phyloP scores from a whole-genome alignment of 179 eudicot genomes.

The Beta corolliflora region DNA sequence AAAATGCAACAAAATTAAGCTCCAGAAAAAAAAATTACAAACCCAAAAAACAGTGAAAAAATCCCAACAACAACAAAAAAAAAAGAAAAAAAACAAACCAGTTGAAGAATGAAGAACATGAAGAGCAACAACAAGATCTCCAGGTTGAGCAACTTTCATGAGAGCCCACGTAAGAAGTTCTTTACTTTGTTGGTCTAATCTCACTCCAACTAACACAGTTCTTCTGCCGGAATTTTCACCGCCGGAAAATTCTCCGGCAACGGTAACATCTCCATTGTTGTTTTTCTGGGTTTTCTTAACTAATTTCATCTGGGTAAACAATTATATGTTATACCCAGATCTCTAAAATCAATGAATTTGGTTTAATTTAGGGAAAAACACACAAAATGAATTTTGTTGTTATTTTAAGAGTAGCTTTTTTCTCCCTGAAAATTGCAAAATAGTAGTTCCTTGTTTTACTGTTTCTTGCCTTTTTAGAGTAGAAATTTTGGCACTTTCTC shows the following conservation, averaged over 20 bases:
- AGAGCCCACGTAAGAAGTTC: slow-evolving; percentile 50
- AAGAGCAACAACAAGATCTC: slow-evolving; percentile 53
- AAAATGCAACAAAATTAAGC: neutral
- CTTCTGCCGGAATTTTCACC: slow-evolving; percentile 17
- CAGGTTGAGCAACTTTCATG: slow-evolving; percentile 49
- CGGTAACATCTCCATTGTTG: neutral
- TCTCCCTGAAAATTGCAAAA: neutral
- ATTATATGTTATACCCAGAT: slow-evolving; percentile 18
- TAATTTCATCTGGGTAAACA: slow-evolving; percentile 28
- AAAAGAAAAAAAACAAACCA: slow-evolving; percentile 19
- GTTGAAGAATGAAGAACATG: slow-evolving; percentile 41
- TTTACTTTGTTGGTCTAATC: slow-evolving; percentile 47
- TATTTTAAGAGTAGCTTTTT: neutral
- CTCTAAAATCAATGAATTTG: neutral
- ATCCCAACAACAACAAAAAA: neutral
- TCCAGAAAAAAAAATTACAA: neutral
- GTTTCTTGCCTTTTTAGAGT: slow-evolving; percentile 7
- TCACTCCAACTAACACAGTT: slow-evolving; percentile 46
- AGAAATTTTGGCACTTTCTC: neutral
- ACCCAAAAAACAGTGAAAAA: neutral
- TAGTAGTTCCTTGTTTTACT: neutral
- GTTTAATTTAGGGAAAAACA: neutral
- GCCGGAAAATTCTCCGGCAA: slow-evolving; percentile 6
- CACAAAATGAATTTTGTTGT: neutral
- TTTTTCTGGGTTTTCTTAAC: slow-evolving; percentile 14